Conservation (phyloP, 768 basidiomycete genomes). For the Neoboletus brunneissimus region DNA sequence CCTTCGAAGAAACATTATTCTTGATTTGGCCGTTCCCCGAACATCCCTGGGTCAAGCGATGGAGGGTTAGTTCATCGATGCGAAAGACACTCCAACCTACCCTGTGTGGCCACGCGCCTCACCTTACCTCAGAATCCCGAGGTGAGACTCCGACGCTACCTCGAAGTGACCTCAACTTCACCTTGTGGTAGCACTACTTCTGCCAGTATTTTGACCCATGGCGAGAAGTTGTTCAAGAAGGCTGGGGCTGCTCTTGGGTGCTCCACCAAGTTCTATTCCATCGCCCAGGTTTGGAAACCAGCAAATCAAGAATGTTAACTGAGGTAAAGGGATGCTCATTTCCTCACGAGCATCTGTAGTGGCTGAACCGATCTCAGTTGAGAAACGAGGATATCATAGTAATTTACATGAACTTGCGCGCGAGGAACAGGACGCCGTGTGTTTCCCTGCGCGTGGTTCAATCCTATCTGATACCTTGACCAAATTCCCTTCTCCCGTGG, state of each 20-base stretch:
- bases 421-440: not conserved
- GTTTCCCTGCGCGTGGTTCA: not conserved
- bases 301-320: not conserved
- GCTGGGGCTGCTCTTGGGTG: not conserved
- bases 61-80: not conserved
- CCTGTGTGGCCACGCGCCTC: too few relatives aligned
- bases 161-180: too few relatives aligned
- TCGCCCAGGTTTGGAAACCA: slow-evolving; percentile 2
- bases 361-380: not conserved
- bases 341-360: not conserved
- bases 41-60: not conserved
- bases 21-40: not conserved
- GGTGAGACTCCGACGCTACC: too few relatives aligned
- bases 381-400: not conserved
- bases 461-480: not conserved
- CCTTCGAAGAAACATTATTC: not conserved
- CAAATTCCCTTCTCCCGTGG: not conserved
- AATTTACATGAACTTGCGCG: not conserved
- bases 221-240: not conserved
- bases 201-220: not conserved
- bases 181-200: not conserved
- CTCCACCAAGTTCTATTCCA: slow-evolving; percentile 2
- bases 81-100: not conserved
- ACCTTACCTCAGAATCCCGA: too few relatives aligned
- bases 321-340: not conserved